Evolutionary conservation across 331 rosid species (phyloP).

Genomic region (Pyrus hybrid): DNA sequence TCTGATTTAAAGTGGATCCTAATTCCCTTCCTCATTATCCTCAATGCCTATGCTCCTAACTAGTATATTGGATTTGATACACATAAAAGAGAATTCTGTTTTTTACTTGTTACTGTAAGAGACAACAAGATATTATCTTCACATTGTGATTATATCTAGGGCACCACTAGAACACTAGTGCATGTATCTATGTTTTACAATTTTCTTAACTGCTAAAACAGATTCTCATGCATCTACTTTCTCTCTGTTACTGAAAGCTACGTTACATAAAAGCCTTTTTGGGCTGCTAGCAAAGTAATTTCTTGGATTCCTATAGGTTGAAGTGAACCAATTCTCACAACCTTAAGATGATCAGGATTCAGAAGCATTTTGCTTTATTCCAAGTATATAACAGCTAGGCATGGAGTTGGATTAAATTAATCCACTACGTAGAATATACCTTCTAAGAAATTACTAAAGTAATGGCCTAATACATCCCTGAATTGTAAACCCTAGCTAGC

Average conservation of each 20-base stretch:
- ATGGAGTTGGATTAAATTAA: no score
- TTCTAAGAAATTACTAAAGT: background rate
- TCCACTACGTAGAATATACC: no score
- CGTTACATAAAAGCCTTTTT: background rate
- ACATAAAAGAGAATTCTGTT: background rate
- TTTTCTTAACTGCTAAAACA: background rate
- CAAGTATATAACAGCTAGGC: no score
- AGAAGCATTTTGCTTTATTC: background rate
- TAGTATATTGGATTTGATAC: slow-evolving; percentile 3
- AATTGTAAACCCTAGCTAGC: background rate
- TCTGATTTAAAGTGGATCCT: background rate
- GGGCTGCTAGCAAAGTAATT: background rate
- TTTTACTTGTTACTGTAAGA: background rate
- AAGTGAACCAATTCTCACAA: background rate
- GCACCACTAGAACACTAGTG: background rate
- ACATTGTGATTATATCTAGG: background rate
- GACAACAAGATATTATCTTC: background rate
- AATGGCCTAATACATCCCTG: background rate
- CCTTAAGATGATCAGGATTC: background rate
- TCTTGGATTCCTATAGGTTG: background rate
- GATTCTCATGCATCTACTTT: slow-evolving; percentile 7
- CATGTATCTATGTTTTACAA: background rate
- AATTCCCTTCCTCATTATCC: background rate
- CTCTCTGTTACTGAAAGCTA: background rate
- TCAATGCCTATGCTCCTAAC: background rate